Base-by-base conservation (phyloP, 83 land plant species). In the Thuja plicata region DNA sequence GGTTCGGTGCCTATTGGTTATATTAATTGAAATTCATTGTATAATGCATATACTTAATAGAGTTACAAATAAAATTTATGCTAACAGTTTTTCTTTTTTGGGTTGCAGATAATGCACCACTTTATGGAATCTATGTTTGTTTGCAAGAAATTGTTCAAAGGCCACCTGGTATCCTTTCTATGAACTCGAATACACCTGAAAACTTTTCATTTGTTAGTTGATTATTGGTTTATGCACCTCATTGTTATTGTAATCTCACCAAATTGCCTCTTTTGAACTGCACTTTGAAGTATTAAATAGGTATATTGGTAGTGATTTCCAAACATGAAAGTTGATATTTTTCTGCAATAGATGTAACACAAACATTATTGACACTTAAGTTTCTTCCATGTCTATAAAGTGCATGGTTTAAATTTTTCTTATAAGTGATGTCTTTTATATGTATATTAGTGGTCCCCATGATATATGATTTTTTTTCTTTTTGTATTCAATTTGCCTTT, bases 231-330 rank as follows among this genome's bases (percentile, higher is more conserved):
- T 90, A 98, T 85, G 99, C 99, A 43, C 96, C 98, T 77, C 98
- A 99, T 55, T 98, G 99, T 88, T 98, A 98, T 89, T 98, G 99
- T 91, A 24, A 97, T 71, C 94, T 98, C 81, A 98, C 99, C 10
- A 95, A 94, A 88, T 92, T 98, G 99, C 99, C 41, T 98, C 94
- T 89, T 98, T 98, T 90, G 95, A 96, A 91, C 94, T 97, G 84
- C 99, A 98, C 87, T 98, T 92, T 93, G 99, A 98, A 92, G 97
- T 98, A 91, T 89, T 98, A 86, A 97, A 97, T 93, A 98, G 99
- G 99, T 98, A 50, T 21, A 86, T 46, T n/a, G 34, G 54, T 3
- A 4, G 71, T 32, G 52, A 34, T 19, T 86, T 86, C 8, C 57
- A 13, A 40, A 16, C 46, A 40, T 38, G 24, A 27, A 5, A 38